Evolutionary conservation across 2,329 filamentous ascomycete genomes (phyloP).

Genomic region (Dothistroma pini): DNA sequence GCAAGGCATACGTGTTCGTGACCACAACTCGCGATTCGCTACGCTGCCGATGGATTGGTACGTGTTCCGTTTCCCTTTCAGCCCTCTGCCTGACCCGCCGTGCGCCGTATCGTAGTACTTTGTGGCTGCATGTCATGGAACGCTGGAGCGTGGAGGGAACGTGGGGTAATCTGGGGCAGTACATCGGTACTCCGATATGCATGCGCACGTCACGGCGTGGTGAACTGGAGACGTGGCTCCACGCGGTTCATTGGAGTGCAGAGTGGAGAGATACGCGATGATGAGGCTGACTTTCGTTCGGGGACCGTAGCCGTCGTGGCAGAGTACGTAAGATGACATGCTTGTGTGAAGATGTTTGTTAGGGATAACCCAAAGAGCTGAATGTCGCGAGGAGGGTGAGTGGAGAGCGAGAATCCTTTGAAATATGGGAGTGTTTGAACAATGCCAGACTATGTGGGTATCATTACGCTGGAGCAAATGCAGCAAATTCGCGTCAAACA

Average conservation of each 20-base stretch:
- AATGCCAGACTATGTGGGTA: constrained; percentile 16
- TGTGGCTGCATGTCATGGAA: background rate
- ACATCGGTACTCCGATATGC: background rate
- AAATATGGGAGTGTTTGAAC: background rate
- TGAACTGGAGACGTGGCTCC: background rate
- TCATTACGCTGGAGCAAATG: constrained; percentile 19
- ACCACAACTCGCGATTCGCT: too few relatives aligned
- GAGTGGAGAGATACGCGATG: constrained; percentile 11
- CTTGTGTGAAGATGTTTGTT: background rate
- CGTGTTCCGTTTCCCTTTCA: background rate
- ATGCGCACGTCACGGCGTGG: background rate
- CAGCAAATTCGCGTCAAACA: constrained; percentile 14
- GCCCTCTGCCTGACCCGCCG: background rate
- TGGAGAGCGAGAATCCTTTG: background rate
- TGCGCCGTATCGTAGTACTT: background rate
- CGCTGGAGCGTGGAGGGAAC: background rate
- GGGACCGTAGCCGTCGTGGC: constrained; percentile 5
- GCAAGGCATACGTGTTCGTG: background rate
- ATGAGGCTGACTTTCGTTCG: constrained; percentile 1
- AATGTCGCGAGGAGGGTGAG: background rate
- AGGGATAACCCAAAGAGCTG: background rate
- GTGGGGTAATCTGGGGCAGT: constrained; percentile 2
- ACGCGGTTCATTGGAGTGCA: background rate
- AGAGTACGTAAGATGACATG: background rate
- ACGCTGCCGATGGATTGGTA: background rate